Percentiles rank a stretch among this genome's conserved stretches.
Conservation (phyloP, 1,139 yeast species). For the Saccharomycopsis hybrid region DNA sequence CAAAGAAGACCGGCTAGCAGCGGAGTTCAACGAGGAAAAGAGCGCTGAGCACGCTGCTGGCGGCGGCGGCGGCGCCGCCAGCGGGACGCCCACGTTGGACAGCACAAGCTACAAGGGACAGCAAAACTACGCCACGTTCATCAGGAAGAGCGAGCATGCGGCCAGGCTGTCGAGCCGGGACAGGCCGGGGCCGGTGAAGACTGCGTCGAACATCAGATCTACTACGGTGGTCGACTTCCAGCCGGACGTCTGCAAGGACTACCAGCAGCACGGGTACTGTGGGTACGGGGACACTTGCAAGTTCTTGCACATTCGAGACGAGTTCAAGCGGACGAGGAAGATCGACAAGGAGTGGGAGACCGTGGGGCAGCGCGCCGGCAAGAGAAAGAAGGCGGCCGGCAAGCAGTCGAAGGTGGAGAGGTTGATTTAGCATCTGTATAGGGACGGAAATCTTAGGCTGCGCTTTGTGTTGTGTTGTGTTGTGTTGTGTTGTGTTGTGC, state of each 20-base stretch:
- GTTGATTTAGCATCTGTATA: conserved; percentile 11
- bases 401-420: conserved; percentile 4
- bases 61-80: too few relatives aligned
- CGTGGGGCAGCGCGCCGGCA: too few relatives aligned
- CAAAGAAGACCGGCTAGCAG: conserved; percentile 31
- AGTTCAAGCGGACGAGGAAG: conserved; percentile 69
- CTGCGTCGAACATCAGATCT: conserved; percentile 53
- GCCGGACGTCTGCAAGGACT: conserved; percentile 94
- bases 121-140: conserved; percentile 27
- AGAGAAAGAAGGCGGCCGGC: conserved; percentile 16
- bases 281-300: conserved; percentile 99
- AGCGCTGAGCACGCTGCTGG: too few relatives aligned
- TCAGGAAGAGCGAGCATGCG: conserved; percentile 25
- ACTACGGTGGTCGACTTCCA: conserved; percentile 84
- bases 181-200: conserved; percentile 34
- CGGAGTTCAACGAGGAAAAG: too few relatives aligned
- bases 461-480: too few relatives aligned
- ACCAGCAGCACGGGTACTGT: conserved; percentile 85
- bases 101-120: conserved; percentile 30
- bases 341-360: conserved; percentile 67
- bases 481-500: too few relatives aligned
- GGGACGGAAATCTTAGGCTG: too few relatives aligned
- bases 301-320: conserved; percentile 85
- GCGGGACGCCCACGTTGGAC: conserved; percentile 1
- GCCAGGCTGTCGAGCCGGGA: too few relatives aligned